Evolutionary conservation across 192 early-diverging fungal species (phyloP).

Genomic region (Coemansia sp.): DNA sequence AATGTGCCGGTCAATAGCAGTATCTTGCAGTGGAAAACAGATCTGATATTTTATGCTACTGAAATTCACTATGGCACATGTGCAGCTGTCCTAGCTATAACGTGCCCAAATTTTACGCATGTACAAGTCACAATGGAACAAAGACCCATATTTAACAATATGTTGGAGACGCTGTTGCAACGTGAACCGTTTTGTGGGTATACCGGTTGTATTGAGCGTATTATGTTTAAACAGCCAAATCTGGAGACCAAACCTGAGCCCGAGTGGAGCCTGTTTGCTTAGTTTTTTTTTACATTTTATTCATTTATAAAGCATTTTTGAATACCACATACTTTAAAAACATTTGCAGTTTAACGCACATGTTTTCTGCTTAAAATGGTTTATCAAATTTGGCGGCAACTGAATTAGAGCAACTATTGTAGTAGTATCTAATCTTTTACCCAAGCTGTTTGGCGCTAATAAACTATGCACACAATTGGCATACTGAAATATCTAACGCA

Average conservation of each 20-base stretch:
- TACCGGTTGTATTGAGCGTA: not conserved
- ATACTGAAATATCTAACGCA: not conserved
- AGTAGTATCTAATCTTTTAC: not conserved
- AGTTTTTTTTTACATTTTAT: not conserved
- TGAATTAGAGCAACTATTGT: not conserved
- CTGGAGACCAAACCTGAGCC: not conserved
- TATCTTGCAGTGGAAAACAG: not conserved
- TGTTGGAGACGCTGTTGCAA: not conserved
- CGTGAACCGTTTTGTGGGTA: not conserved
- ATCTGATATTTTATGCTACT: not conserved
- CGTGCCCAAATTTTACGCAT: not conserved
- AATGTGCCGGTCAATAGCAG: not conserved
- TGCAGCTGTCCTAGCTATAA: not conserved
- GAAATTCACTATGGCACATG: not conserved
- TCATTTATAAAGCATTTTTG: not conserved
- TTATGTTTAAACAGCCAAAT: not conserved
- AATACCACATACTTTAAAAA: too few relatives aligned
- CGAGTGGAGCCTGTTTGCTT: slow-evolving; percentile 2
- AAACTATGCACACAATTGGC: not conserved
- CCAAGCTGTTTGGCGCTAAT: slow-evolving; percentile 12
- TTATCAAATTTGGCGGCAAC: not conserved
- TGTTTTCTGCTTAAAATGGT: not conserved
- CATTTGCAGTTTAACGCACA: not conserved
- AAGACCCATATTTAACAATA: not conserved
- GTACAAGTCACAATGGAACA: not conserved